Conservation (phyloP, 208 protist species). For the Crithidia brevicula region DNA sequence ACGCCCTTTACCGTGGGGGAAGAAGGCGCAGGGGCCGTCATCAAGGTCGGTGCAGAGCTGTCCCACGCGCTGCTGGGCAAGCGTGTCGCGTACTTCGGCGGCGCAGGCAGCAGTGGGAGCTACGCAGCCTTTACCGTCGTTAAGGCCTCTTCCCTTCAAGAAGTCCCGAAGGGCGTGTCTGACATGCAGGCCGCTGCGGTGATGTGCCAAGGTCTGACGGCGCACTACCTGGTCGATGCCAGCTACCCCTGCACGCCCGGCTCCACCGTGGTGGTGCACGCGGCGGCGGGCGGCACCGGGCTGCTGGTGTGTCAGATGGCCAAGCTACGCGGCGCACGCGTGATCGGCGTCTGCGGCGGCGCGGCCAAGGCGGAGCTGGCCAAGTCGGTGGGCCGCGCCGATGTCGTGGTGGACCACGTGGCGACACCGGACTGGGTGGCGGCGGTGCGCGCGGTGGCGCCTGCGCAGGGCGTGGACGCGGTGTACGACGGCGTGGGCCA, state of each 20-base stretch:
- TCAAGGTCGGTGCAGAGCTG: conserved; percentile 37
- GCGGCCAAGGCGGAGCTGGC: conserved; percentile 73
- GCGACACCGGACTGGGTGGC: conserved; percentile 53
- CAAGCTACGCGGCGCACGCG: conserved; percentile 86
- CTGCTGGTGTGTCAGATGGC: conserved; percentile 90
- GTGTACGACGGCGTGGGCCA: conserved; percentile 93
- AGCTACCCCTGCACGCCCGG: conserved; percentile 53
- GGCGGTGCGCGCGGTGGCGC: conserved; percentile 54
- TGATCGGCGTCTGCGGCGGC: conserved; percentile 88
- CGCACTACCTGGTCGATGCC: conserved; percentile 84
- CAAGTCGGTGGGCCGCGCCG: conserved; percentile 42
- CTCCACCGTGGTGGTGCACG: conserved; percentile 83
- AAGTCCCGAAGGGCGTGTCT: conserved; percentile 58
- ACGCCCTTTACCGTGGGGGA: conserved; percentile 77
- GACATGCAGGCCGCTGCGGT: conserved; percentile 60
- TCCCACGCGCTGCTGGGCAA: conserved; percentile 42
- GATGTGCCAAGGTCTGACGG: conserved; percentile 86
- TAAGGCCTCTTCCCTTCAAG: neutral
- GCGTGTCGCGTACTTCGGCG: conserved; percentile 75
- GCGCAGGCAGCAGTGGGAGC: conserved; percentile 34
- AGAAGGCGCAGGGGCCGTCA: conserved; percentile 77
- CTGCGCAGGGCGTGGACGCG: conserved; percentile 55
- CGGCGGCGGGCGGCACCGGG: conserved; percentile 88
- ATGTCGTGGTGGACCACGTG: conserved; percentile 82
- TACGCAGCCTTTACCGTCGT: conserved; percentile 80